Base-by-base conservation (phyloP, 371 early-diverging fungal species). In the Mortierella sp. region DNA sequence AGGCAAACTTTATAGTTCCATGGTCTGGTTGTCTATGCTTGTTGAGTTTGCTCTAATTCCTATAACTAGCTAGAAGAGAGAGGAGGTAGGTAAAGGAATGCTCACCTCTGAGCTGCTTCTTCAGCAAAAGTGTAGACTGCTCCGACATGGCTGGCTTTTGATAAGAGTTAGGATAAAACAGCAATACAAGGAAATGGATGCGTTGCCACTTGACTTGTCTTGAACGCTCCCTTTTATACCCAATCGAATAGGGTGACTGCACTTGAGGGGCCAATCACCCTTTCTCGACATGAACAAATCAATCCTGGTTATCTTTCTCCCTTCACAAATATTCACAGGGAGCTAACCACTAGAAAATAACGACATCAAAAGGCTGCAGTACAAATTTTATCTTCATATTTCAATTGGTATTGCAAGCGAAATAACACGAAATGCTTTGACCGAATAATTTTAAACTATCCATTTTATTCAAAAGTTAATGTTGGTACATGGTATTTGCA, bases 51-150 rank as follows among this genome's bases (percentile, higher is more conserved):
- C 28, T 23, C 53, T 26, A 12, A 53, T 53, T 53, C 53, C 28
- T 28, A 9, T 53, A 26, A 12, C 19, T 28, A 0, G 65, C 19
- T 28, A 31, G 49, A n/a, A 37, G 12, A 26, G 47, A 19, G 43
- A 35, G 12, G 35, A 54, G 53, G 4, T 29, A 26, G 9, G 8
- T 26, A 15, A 28, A 34, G 26, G 28, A 35, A 12, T 17, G 47
- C 66, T 73, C 83, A 87, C 91, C 89, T 81, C 70, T 85, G 51
- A 91, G 83, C 70, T 91, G 90, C 68, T 86, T 84, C 64, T 83
- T 75, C 66, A 92, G 84, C 35, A 90, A 76, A 56, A 89, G 86
- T 64, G 87, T 72, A 23, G 76, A 71, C 17, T 71, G 70, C 4
- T 70, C 70, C 23, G 62, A 5, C 70, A 70, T 76, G 66, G 40